phyloP scores from a whole-genome alignment of 192 early-diverging fungal species.

The Allomyces macrogynus region DNA sequence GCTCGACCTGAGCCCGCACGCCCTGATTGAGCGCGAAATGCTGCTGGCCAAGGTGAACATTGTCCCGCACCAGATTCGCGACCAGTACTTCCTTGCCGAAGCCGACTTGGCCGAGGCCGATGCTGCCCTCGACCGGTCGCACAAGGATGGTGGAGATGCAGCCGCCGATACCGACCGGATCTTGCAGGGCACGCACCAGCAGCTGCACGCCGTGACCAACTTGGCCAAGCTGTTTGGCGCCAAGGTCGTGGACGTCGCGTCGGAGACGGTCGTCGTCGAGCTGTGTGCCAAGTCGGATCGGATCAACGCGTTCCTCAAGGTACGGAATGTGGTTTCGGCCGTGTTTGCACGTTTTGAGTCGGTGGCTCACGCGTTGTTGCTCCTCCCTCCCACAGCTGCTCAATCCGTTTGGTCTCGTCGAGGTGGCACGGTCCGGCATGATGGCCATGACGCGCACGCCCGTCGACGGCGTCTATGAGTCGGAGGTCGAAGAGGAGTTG shows the following conservation, averaged over 20 bases:
- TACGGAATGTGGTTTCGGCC: background rate
- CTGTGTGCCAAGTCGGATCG: constrained; percentile 69
- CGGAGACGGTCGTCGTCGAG: constrained; percentile 67
- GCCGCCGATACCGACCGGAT: constrained; percentile 6
- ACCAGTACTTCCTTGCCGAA: constrained; percentile 9
- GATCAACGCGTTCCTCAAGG: constrained; percentile 74
- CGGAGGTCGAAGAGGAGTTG: constrained; percentile 29
- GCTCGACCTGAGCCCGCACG: constrained; percentile 79
- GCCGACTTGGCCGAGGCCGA: background rate
- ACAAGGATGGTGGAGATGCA: constrained; percentile 1
- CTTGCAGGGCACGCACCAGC: constrained; percentile 33
- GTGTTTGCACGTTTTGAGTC: background rate
- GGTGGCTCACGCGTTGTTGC: background rate
- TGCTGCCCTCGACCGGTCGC: constrained; percentile 2
- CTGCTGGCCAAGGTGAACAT: constrained; percentile 84
- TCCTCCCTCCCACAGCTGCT: constrained; percentile 21
- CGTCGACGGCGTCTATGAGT: constrained; percentile 50
- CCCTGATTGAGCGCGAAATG: constrained; percentile 79
- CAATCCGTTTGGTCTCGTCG: constrained; percentile 87
- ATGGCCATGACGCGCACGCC: constrained; percentile 95
- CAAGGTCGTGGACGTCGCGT: constrained; percentile 66
- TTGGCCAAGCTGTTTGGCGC: constrained; percentile 69
- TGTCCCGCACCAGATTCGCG: constrained; percentile 37
- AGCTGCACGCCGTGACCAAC: constrained; percentile 62
- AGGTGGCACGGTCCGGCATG: constrained; percentile 75